These are phyloP conservation scores for Papiliotrema flavescens DNA, from an alignment of 1,284 basidiomycete genomes.

Conservation along the genomic window DNA sequence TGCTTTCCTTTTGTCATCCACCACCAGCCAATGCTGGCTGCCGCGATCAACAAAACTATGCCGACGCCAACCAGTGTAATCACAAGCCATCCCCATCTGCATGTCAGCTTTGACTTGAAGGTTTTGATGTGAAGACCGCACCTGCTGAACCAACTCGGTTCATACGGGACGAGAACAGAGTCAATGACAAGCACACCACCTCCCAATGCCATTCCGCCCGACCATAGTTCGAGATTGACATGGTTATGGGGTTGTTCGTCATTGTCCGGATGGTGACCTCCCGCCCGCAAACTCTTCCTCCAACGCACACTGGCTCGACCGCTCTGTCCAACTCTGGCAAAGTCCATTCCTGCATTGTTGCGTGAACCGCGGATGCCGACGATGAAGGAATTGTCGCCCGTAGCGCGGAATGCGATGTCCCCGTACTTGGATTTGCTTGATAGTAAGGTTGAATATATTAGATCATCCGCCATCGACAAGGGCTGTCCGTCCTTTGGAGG, in stretches of 20 bases:
- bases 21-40: conserved; percentile 67
- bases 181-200: conserved; percentile 91
- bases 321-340: conserved; percentile 72
- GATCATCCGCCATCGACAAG: conserved; percentile 64
- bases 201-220: conserved; percentile 47
- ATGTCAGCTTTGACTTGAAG: background rate
- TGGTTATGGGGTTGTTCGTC: conserved; percentile 6
- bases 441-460: conserved; percentile 69
- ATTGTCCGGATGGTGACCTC: background rate
- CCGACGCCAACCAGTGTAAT: conserved; percentile 53
- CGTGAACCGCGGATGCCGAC: conserved; percentile 89
- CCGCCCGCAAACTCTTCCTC: conserved; percentile 28
- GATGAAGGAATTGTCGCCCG: conserved; percentile 55
- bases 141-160: conserved; percentile 67
- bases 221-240: conserved; percentile 22
- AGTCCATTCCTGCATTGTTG: conserved; percentile 67
- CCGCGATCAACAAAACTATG: conserved; percentile 58
- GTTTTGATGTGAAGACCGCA: conserved; percentile 4
- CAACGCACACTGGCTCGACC: conserved; percentile 68
- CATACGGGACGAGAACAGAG: conserved; percentile 75
- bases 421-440: conserved; percentile 65
- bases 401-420: conserved; percentile 70
- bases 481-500: conserved; percentile 55
- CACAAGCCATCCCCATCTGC: conserved; percentile 42
- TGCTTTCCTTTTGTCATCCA: conserved; percentile 69